Base-by-base conservation (phyloP, 2,329 filamentous ascomycete genomes). In the Pseudogymnoascus sp. region DNA sequence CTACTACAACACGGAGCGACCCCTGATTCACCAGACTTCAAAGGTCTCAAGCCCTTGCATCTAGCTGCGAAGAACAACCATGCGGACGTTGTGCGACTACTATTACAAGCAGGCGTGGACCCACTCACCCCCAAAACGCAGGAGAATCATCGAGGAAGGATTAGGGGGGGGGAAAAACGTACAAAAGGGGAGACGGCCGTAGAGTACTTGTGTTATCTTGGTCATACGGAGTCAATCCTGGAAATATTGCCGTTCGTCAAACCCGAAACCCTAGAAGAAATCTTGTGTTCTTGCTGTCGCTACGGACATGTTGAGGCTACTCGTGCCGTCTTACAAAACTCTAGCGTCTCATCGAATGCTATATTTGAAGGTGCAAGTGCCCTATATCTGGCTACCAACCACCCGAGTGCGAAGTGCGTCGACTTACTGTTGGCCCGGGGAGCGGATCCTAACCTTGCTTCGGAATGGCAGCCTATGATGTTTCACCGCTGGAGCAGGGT, bases 61-160 rank as follows among this genome's bases (percentile, higher is more conserved):
- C 6, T 64, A 23, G 75, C 76, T 5, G 74, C 74, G 2, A 63
- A 5, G 3, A 68, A 65, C 7, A 75, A 75, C 38, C 69, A 73
- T 62, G 60, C 64, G 3, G 65, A 64, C 5, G 71, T 70, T 31
- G 68, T 75, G 3, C 64, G 61, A 14, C 61, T 68, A 1, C 65
- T 78, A 2, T 63, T 78, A 4, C 64, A 70, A 6, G 73, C 74
- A 21, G 76, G 76, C 10, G 73, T 75, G 0, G 64, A 74, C 38
- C 72, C 74, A 0, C 59, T 74, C 4, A 71, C 71, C 0, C 11
- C 60, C 2, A 74, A 72, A 61, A 68, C 67, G 4, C 19, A 60
- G 6, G 66, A 71, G 29, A 65, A 65, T n/a, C 12, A 60, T 10
- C 43, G 59, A 45, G 29, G 43, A 33, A 8, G 52, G 62, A 41